These are phyloP conservation scores for Nannizzia gypsea DNA, from an alignment of 2,329 filamentous ascomycete genomes.

Conservation along the genomic window DNA sequence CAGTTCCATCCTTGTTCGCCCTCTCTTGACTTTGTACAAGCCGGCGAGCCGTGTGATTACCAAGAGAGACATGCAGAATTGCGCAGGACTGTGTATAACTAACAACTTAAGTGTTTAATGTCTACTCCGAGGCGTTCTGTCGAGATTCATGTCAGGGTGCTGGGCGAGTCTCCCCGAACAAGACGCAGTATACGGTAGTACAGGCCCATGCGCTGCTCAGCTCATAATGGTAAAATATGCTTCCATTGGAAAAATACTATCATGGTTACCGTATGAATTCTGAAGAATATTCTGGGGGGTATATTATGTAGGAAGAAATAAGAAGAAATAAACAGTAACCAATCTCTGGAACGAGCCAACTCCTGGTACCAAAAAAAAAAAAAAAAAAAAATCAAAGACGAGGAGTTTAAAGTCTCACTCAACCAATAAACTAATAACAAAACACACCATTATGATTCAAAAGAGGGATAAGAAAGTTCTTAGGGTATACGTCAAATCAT, in stretches of 20 bases:
- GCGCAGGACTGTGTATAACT: too few relatives aligned
- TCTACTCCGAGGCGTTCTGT: background rate
- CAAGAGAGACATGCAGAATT: background rate
- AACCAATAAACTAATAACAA: too few relatives aligned
- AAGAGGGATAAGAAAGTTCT: background rate
- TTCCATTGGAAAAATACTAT: background rate
- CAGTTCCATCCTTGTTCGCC: background rate
- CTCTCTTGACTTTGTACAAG: background rate
- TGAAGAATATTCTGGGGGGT: background rate
- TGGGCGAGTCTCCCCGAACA: too few relatives aligned
- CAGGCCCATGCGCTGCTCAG: too few relatives aligned
- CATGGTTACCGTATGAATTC: background rate
- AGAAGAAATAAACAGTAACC: background rate
- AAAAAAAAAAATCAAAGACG: background rate
- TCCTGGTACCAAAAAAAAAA: background rate
- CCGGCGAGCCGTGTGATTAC: background rate
- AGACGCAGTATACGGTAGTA: too few relatives aligned
- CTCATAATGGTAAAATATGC: too few relatives aligned
- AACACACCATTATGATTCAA: background rate
- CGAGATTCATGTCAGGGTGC: too few relatives aligned
- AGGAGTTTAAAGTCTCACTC: background rate
- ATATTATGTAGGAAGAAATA: background rate
- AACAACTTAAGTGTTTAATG: too few relatives aligned
- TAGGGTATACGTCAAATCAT: background rate
- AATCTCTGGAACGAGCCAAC: background rate